Conservation (phyloP, 2,329 filamentous ascomycete genomes). For the Boeremia exigua region DNA sequence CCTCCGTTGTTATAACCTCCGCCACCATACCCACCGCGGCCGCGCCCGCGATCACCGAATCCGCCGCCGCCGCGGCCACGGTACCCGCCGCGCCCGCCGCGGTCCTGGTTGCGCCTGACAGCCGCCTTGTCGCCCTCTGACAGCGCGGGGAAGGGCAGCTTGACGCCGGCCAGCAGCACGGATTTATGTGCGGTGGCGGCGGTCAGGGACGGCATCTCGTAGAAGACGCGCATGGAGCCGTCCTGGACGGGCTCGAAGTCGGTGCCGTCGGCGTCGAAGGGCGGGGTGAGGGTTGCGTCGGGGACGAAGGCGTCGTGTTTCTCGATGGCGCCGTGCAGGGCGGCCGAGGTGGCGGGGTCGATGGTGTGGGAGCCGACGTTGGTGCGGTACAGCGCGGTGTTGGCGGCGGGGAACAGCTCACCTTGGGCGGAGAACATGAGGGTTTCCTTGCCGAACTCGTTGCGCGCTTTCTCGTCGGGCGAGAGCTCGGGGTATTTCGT, state of each 20-base stretch:
- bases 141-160: slow-evolving; percentile 73
- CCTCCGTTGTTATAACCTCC: slow-evolving; percentile 28
- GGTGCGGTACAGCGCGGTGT: slow-evolving; percentile 89
- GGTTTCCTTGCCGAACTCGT: slow-evolving; percentile 79
- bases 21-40: slow-evolving; percentile 5
- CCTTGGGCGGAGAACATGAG: slow-evolving; percentile 85
- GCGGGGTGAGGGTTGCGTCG: slow-evolving; percentile 79
- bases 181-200: slow-evolving; percentile 79
- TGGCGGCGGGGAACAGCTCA: slow-evolving; percentile 84
- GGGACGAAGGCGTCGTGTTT: slow-evolving; percentile 86
- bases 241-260: slow-evolving; percentile 54
- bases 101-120: slow-evolving; percentile 71
- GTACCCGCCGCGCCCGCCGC: slow-evolving; percentile 70
- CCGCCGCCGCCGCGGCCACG: slow-evolving; percentile 38
- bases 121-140: slow-evolving; percentile 69
- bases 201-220: slow-evolving; percentile 74
- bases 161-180: slow-evolving; percentile 86
- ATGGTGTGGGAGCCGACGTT: slow-evolving; percentile 68
- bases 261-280: slow-evolving; percentile 66
- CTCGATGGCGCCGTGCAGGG: slow-evolving; percentile 78
- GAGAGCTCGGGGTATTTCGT: slow-evolving; percentile 82
- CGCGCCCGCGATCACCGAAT: slow-evolving; percentile 36
- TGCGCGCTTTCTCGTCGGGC: slow-evolving; percentile 77
- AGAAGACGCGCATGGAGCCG: slow-evolving; percentile 83
- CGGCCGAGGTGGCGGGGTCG: slow-evolving; percentile 75